These are phyloP conservation scores for Plantago major DNA, from an alignment of 257 asterid genomes.

Conservation along the genomic window DNA sequence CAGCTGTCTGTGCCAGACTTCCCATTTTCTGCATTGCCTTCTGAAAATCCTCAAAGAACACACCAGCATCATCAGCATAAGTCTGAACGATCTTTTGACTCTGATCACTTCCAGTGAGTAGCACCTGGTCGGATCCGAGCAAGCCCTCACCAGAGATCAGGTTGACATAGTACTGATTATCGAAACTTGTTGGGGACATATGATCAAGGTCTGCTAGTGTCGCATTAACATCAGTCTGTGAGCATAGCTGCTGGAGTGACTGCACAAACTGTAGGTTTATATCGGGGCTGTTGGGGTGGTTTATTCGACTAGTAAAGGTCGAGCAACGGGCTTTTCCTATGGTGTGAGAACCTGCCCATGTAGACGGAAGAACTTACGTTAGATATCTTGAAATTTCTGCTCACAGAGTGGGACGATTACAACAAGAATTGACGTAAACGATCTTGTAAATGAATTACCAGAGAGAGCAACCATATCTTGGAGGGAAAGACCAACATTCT, in stretches of 20 bases:
- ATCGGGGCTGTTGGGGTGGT: conserved; percentile 23
- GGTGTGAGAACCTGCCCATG: conserved; percentile 70
- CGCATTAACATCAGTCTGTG: conserved; percentile 29
- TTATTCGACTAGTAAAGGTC: conserved; percentile 47
- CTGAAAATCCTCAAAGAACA: conserved; percentile 49
- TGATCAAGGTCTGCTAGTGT: conserved; percentile 70
- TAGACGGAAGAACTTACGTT: not conserved
- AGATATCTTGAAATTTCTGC: no score
- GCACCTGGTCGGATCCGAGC: conserved; percentile 65
- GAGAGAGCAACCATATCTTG: conserved; percentile 76
- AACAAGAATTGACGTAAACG: no score
- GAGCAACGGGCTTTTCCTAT: conserved; percentile 84
- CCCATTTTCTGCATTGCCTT: conserved; percentile 78
- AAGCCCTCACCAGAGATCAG: conserved; percentile 67
- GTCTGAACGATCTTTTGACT: conserved; percentile 35
- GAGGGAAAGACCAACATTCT: conserved; percentile 59
- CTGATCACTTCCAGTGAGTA: conserved; percentile 32
- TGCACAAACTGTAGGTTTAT: conserved; percentile 46
- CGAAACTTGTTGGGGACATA: conserved; percentile 49
- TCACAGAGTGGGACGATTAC: no score
- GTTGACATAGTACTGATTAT: conserved; percentile 67
- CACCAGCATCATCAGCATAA: conserved; percentile 31
- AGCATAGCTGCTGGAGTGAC: conserved; percentile 64
- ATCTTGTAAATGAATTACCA: conserved; percentile 32
- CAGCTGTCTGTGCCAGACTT: conserved; percentile 27